These are phyloP conservation scores for Thyridium curvatum DNA, from an alignment of 2,329 filamentous ascomycete species.

Conservation along the genomic window DNA sequence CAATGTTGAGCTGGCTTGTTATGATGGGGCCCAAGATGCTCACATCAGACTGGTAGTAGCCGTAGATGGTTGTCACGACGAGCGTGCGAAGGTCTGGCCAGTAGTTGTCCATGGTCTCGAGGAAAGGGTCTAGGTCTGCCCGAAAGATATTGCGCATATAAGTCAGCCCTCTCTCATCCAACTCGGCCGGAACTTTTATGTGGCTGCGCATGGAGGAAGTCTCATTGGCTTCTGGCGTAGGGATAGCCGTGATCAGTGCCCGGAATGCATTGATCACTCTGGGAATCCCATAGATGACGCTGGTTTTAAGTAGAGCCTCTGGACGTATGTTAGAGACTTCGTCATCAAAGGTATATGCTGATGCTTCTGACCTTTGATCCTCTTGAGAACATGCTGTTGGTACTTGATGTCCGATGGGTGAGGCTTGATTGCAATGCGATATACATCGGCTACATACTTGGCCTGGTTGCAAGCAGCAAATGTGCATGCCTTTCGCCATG, in stretches of 20 bases:
- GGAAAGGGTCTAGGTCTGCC: constrained; percentile 16
- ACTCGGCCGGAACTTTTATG: constrained; percentile 9
- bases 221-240: constrained; percentile 12
- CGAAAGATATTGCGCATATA: constrained; percentile 20
- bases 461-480: constrained; percentile 9
- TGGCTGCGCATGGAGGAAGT: constrained; percentile 10
- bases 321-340: neutral
- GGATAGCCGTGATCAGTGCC: constrained; percentile 11
- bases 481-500: constrained; percentile 2
- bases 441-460: constrained; percentile 7
- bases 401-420: neutral
- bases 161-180: constrained; percentile 11
- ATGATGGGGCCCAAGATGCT: constrained; percentile 13
- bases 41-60: constrained; percentile 17
- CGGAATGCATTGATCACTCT: constrained; percentile 18
- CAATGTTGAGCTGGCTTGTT: constrained; percentile 16
- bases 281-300: constrained; percentile 18
- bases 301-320: constrained; percentile 16
- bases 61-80: constrained; percentile 16
- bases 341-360: neutral
- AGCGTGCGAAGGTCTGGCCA: constrained; percentile 17
- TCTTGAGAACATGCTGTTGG: constrained; percentile 5
- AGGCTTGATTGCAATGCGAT: constrained; percentile 1
- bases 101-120: constrained; percentile 14
- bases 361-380: constrained; percentile 5